Conservation (phyloP, 2,329 filamentous ascomycete species). For the Penicillium digitatum region DNA sequence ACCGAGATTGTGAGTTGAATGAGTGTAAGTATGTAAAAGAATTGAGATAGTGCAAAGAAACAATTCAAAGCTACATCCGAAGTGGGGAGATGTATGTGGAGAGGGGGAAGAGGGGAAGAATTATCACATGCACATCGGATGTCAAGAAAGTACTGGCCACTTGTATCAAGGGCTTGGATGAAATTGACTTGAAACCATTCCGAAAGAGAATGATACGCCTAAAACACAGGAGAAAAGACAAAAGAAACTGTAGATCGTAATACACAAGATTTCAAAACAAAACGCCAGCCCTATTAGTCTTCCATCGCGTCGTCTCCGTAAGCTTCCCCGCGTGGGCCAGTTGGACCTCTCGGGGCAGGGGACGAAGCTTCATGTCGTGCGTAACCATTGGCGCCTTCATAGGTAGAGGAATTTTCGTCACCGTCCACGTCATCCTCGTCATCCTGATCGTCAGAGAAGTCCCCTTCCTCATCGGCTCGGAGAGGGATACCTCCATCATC, state of each 20-base stretch:
- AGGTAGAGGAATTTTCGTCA: constrained; percentile 33
- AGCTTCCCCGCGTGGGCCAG: constrained; percentile 18
- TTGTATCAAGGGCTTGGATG: not conserved
- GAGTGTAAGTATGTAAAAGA: not conserved
- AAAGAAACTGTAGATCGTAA: constrained; percentile 9
- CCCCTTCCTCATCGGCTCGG: constrained; percentile 26
- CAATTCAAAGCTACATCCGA: not conserved
- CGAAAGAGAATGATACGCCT: not conserved
- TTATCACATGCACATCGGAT: constrained; percentile 3
- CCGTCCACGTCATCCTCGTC: constrained; percentile 27
- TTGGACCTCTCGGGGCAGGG: constrained; percentile 19
- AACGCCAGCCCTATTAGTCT: constrained; percentile 17
- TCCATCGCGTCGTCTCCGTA: constrained; percentile 31
- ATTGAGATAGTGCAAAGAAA: not conserved
- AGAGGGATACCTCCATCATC: constrained; percentile 21
- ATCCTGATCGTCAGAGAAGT: constrained; percentile 35
- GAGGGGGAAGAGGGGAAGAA: constrained; percentile 2
- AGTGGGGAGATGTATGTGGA: not conserved
- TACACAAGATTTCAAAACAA: constrained; percentile 8
- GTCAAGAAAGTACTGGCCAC: not conserved
- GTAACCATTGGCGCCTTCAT: constrained; percentile 33
- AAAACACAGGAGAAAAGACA: constrained; percentile 2
- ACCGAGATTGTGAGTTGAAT: not conserved
- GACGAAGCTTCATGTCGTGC: constrained; percentile 33
- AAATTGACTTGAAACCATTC: constrained; percentile 1